Evolutionary conservation across 148 eudicot species (phyloP), one percentile per base, ranked within the genome.

Genomic region (Polygonum maritimum): DNA sequence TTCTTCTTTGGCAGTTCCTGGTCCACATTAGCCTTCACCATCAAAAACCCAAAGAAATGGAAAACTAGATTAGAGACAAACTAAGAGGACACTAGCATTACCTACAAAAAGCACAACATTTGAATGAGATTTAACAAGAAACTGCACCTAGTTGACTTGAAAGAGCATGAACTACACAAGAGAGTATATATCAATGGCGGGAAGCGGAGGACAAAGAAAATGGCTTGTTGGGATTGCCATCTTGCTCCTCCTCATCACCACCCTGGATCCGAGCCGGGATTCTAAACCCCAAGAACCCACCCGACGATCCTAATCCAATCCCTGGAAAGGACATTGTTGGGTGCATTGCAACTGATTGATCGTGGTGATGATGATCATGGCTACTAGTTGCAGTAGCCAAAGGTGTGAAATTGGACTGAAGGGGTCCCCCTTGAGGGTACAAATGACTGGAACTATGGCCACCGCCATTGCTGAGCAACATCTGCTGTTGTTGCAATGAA

Each of bases 351-450:
- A 82, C 89, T 71, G 83, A 85, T 44, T 86, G 80, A 35, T 70
- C 74, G 39, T 71, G 85, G 72, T 78, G 31, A 26, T 26, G 82
- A 54, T 79, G 81, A 39, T 74, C 15, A 1, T 58, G 48, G 65
- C 72, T 76, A 71, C 74, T 97, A 78, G 76, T 75, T 65, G 98
- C 92, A 77, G 96, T 93, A 89, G 88, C 73, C 52, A 90, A 78
- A 82, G 89, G 91, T 84, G 91, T 83, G 89, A 90, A 84, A 90
- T 93, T 94, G 98, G 98, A 94, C 98, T 94, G 98, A 94, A 94
- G 98, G 98, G 98, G 92, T 90, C 94, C 97, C 98, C 98, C 88
- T 92, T 94, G 97, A 67, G 93, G 78, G 82, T 83, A 85, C 69
- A 87, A 77, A 85, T 91, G 97, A 82, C 71, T 36, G 18, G 44